Conservation (phyloP, 2,329 filamentous ascomycete genomes). For the Colletotrichum spaethianum region DNA sequence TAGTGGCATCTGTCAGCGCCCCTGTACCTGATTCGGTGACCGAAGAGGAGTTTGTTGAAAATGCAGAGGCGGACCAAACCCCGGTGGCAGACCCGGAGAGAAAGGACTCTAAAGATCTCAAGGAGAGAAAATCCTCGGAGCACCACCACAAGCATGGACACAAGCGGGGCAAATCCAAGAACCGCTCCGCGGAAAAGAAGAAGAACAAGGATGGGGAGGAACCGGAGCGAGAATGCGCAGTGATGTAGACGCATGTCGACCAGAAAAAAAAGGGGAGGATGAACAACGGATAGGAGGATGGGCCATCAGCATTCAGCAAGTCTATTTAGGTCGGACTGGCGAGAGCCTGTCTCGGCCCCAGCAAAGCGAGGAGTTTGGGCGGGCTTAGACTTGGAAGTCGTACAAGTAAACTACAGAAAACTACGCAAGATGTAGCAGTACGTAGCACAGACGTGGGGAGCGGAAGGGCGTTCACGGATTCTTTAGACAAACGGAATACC, state of each 20-base stretch:
- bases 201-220: conserved; percentile 50
- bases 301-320: neutral
- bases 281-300: neutral
- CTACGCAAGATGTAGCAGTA: conserved; percentile 4
- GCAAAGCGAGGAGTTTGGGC: conserved; percentile 38
- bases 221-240: conserved; percentile 62
- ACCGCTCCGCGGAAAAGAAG: conserved; percentile 52
- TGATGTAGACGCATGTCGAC: conserved; percentile 57
- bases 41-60: conserved; percentile 42
- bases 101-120: conserved; percentile 42
- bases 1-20: conserved; percentile 27
- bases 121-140: conserved; percentile 39
- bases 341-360: conserved; percentile 18
- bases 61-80: conserved; percentile 21
- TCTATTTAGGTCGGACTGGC: conserved; percentile 16
- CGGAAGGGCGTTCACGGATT: conserved; percentile 25
- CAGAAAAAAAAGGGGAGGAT: neutral
- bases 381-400: conserved; percentile 27
- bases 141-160: conserved; percentile 52
- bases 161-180: conserved; percentile 55
- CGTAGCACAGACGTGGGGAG: neutral
- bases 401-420: neutral
- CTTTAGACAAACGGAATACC: conserved; percentile 28
- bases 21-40: conserved; percentile 37
- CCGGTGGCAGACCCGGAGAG: conserved; percentile 24